Evolutionary conservation across 1,284 basidiomycete genomes (phyloP).

Genomic region (Taiwanofungus camphoratus): DNA sequence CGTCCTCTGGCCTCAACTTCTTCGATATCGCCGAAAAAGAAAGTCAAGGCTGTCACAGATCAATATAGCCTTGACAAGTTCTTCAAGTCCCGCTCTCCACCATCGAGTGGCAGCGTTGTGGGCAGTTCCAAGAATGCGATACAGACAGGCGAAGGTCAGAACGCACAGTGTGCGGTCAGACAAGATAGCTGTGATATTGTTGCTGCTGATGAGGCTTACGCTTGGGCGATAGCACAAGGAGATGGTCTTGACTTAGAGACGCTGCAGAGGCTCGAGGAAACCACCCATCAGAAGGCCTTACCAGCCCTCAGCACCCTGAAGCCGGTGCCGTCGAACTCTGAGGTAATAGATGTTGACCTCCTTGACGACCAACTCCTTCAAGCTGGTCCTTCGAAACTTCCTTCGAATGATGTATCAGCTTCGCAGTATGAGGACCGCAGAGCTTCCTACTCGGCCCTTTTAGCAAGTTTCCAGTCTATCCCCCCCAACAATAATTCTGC

Average conservation of each 20-base stretch:
- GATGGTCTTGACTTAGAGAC: slow-evolving; percentile 23
- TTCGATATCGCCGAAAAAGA: slow-evolving; percentile 24
- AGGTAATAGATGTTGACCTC: slow-evolving; percentile 29
- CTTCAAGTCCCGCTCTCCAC: slow-evolving; percentile 18
- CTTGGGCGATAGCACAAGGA: slow-evolving; percentile 22
- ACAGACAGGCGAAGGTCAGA: slow-evolving; percentile 3
- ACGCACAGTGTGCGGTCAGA: too few species aligned
- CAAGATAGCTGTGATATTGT: too few species aligned
- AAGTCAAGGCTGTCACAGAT: slow-evolving; percentile 16
- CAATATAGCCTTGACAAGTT: slow-evolving; percentile 28
- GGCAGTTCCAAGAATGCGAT: slow-evolving; percentile 1
- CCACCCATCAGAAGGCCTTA: slow-evolving; percentile 4
- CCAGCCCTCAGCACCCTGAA: slow-evolving; percentile 5
- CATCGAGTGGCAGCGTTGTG: slow-evolving; percentile 1
- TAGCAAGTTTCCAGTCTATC: not conserved
- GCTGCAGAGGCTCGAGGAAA: slow-evolving; percentile 19
- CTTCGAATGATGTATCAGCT: too few species aligned
- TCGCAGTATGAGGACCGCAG: not conserved
- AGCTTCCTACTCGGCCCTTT: not conserved
- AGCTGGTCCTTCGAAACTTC: slow-evolving; percentile 1
- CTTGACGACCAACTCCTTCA: slow-evolving; percentile 17
- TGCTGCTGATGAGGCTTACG: slow-evolving; percentile 21
- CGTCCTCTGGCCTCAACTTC: slow-evolving; percentile 18
- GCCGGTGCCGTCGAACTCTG: too few species aligned
- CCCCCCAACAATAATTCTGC: not conserved